These are phyloP conservation scores for Trichoderma gracile DNA, from an alignment of 2,329 filamentous ascomycete species.

Conservation along the genomic window DNA sequence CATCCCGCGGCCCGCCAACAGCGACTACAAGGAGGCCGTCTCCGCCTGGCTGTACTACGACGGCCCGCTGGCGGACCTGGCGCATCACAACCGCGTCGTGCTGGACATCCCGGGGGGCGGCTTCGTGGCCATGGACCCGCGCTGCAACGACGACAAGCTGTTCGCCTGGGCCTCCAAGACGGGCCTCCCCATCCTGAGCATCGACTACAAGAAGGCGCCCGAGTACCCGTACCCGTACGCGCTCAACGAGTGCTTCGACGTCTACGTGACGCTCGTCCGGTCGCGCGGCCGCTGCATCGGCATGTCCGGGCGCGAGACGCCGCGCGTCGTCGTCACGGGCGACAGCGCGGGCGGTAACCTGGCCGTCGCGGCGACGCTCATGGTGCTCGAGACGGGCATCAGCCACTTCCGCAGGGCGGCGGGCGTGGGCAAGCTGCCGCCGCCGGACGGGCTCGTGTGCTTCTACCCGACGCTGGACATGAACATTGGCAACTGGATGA, in stretches of 20 bases:
- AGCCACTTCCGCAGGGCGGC: conserved; percentile 38
- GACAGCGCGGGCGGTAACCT: conserved; percentile 54
- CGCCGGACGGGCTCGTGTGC: conserved; percentile 78
- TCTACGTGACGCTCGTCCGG: conserved; percentile 42
- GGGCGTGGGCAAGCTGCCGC: conserved; percentile 59
- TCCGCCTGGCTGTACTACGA: conserved; percentile 93
- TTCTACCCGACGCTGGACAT: conserved; percentile 92
- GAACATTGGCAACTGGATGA: conserved; percentile 99
- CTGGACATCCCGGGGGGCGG: conserved; percentile 92
- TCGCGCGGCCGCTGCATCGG: conserved; percentile 47
- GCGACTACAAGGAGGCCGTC: conserved; percentile 80
- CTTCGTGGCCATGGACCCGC: conserved; percentile 95
- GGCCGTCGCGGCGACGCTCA: conserved; percentile 71
- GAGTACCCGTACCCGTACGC: conserved; percentile 53
- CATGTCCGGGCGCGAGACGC: conserved; percentile 43
- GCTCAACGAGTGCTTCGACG: conserved; percentile 53
- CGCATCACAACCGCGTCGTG: conserved; percentile 74
- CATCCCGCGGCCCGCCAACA: conserved; percentile 77
- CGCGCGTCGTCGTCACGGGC: conserved; percentile 48
- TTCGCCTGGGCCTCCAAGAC: conserved; percentile 89
- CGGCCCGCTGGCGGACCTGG: conserved; percentile 75
- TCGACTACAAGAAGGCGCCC: conserved; percentile 72
- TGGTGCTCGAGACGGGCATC: conserved; percentile 78
- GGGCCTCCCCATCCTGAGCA: conserved; percentile 81
- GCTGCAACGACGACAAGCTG: conserved; percentile 90